Conservation (phyloP, 768 basidiomycete genomes). For the Pleurotus cornucopiae region DNA sequence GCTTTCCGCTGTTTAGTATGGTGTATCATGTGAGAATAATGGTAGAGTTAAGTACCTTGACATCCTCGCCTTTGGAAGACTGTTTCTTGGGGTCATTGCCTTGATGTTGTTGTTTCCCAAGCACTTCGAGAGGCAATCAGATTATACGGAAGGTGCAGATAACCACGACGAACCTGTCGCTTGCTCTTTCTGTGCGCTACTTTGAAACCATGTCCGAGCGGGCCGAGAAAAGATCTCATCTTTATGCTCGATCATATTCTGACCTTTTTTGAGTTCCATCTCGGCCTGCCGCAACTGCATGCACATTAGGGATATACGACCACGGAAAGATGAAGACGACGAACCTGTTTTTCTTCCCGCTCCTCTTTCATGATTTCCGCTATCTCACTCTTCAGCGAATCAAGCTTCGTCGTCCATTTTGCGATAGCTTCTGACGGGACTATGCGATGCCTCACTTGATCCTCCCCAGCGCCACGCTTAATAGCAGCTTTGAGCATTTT, state of each 20-base stretch:
- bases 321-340: slow-evolving; percentile 8
- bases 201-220: slow-evolving; percentile 99
- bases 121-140: slow-evolving; percentile 9
- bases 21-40: slow-evolving; percentile 6
- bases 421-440: slow-evolving; percentile 72
- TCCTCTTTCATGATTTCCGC: slow-evolving; percentile 82
- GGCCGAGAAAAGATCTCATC: slow-evolving; percentile 91
- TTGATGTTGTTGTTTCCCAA: slow-evolving; percentile 76
- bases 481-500: slow-evolving; percentile 96
- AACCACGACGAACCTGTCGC: slow-evolving; percentile 57
- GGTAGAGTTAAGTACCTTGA: not conserved
- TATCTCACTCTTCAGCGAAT: slow-evolving; percentile 72
- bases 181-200: slow-evolving; percentile 72
- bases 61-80: slow-evolving; percentile 29
- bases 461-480: slow-evolving; percentile 75
- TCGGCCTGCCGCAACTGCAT: slow-evolving; percentile 80
- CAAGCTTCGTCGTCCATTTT: slow-evolving; percentile 68
- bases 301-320: slow-evolving; percentile 6
- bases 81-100: slow-evolving; percentile 35
- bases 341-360: slow-evolving; percentile 89
- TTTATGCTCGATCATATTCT: slow-evolving; percentile 93
- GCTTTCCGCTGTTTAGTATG: slow-evolving; percentile 31
- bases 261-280: slow-evolving; percentile 92
- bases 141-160: not conserved
- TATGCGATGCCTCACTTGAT: slow-evolving; percentile 85